Evolutionary conservation across 2,329 filamentous ascomycete genomes (phyloP).

Genomic region (Harringtonia aguacate): DNA sequence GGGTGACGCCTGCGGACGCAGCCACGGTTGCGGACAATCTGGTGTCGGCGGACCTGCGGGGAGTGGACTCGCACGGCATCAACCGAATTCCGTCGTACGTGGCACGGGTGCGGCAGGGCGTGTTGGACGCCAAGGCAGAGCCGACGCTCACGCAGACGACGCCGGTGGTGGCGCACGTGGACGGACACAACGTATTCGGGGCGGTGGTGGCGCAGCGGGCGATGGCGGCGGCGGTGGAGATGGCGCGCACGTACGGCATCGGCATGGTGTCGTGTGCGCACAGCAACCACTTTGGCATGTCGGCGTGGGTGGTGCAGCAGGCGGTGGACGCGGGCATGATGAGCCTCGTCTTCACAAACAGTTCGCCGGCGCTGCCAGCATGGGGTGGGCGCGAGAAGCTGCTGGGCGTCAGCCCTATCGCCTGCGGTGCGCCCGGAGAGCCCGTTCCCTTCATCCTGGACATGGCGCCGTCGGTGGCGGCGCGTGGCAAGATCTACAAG

Average conservation of each 20-base stretch:
- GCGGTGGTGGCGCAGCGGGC: constrained; percentile 16
- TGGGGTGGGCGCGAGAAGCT: constrained; percentile 21
- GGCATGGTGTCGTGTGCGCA: constrained; percentile 14
- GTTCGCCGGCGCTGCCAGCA: constrained; percentile 19
- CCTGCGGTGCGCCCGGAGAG: constrained; percentile 45
- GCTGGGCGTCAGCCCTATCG: constrained; percentile 24
- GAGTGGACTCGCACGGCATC: constrained; percentile 18
- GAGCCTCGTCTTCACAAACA: constrained; percentile 23
- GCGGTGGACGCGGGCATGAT: constrained; percentile 12
- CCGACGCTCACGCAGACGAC: constrained; percentile 13
- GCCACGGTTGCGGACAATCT: constrained; percentile 12
- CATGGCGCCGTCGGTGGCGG: constrained; percentile 16
- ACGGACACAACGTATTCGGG: constrained; percentile 19
- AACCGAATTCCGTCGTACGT: constrained; percentile 15
- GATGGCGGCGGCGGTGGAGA: constrained; percentile 14
- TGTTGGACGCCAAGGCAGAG: constrained; percentile 12
- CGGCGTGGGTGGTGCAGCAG: constrained; percentile 15
- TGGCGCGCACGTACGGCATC: constrained; percentile 14
- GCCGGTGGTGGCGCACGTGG: constrained; percentile 17
- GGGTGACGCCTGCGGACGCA: constrained; percentile 5
- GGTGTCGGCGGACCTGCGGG: constrained; percentile 16
- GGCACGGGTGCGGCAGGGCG: constrained; percentile 13
- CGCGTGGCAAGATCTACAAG: constrained; percentile 16
- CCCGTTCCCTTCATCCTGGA: constrained; percentile 25
- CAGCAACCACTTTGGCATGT: constrained; percentile 19